A percentile compares a stretch with the other conserved stretches of the same genome.
Conservation (phyloP, 495 filamentous ascomycete genomes). For the Mycothermus thermophilus region DNA sequence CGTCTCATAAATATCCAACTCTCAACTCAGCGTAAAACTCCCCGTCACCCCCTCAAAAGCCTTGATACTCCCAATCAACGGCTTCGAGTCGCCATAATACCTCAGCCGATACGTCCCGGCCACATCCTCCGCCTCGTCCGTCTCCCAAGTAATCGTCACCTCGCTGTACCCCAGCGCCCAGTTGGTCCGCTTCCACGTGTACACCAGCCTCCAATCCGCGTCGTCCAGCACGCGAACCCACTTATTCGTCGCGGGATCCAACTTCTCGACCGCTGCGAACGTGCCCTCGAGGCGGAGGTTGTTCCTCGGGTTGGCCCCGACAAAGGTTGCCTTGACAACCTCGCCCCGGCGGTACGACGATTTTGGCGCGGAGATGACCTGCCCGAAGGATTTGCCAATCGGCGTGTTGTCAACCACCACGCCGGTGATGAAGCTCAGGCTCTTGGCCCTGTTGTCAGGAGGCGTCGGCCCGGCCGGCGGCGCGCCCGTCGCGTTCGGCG, state of each 20-base stretch:
- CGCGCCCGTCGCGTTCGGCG: conserved; percentile 29
- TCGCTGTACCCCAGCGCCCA: conserved; percentile 58
- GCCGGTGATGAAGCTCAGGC: conserved; percentile 63
- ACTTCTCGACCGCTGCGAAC: conserved; percentile 62
- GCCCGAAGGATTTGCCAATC: conserved; percentile 56
- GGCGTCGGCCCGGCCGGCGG: conserved; percentile 51
- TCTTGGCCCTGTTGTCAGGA: conserved; percentile 61
- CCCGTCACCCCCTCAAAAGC: conserved; percentile 61
- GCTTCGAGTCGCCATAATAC: conserved; percentile 81
- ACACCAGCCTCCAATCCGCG: conserved; percentile 67
- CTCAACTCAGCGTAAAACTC: conserved; percentile 37
- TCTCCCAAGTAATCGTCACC: conserved; percentile 69
- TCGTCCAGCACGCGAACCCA: conserved; percentile 66
- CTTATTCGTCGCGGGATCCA: conserved; percentile 22
- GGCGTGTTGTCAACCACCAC: conserved; percentile 65
- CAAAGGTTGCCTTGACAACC: conserved; percentile 56
- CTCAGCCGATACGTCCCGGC: conserved; percentile 62
- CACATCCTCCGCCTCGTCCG: conserved; percentile 34
- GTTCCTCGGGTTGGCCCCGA: conserved; percentile 85
- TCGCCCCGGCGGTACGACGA: conserved; percentile 46
- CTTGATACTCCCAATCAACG: conserved; percentile 46
- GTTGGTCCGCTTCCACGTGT: conserved; percentile 68
- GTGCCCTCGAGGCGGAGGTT: conserved; percentile 71
- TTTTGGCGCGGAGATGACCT: conserved; percentile 43
- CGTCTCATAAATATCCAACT: neutral